phyloP scores from a whole-genome alignment of 2,329 filamentous ascomycete species.

The Arthrobotrys conoides region DNA sequence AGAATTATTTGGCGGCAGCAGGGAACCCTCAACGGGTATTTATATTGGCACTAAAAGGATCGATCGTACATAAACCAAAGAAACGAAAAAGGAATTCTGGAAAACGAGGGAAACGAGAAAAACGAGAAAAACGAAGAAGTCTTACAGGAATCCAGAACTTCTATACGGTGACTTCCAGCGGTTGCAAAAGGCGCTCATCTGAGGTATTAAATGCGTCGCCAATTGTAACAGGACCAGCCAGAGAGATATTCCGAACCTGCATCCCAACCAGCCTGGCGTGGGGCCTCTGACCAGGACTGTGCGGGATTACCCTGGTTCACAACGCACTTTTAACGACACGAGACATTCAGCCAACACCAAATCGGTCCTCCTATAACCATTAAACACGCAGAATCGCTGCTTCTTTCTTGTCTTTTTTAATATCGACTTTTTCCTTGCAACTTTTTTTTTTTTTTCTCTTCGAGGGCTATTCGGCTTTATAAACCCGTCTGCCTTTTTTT shows the following conservation, averaged over 20 bases:
- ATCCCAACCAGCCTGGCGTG: slow-evolving; percentile 36
- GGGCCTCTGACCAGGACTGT: slow-evolving; percentile 36
- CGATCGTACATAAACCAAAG: not conserved
- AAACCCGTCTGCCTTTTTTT: not conserved
- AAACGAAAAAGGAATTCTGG: not conserved
- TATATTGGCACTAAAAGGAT: slow-evolving; percentile 16
- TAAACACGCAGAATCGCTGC: slow-evolving; percentile 46
- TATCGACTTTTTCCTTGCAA: not conserved
- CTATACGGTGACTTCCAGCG: slow-evolving; percentile 15
- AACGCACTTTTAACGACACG: slow-evolving; percentile 60
- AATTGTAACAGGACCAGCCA: slow-evolving; percentile 49
- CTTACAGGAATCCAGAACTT: slow-evolving; percentile 44
- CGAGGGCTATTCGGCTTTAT: slow-evolving; percentile 2
- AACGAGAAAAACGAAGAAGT: slow-evolving; percentile 42
- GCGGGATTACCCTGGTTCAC: slow-evolving; percentile 54
- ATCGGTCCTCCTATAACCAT: slow-evolving; percentile 40
- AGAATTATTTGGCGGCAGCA: slow-evolving; percentile 35
- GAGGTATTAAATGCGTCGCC: slow-evolving; percentile 60
- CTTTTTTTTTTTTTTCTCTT: not conserved
- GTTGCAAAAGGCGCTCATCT: slow-evolving; percentile 50
- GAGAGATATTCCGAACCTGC: slow-evolving; percentile 60
- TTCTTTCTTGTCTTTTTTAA: slow-evolving; percentile 9
- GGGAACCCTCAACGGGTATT: slow-evolving; percentile 36
- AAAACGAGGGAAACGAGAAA: slow-evolving; percentile 30
- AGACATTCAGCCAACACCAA: slow-evolving; percentile 48